Conservation (phyloP, 2,329 filamentous ascomycete genomes). For the Verticillium dahliae region DNA sequence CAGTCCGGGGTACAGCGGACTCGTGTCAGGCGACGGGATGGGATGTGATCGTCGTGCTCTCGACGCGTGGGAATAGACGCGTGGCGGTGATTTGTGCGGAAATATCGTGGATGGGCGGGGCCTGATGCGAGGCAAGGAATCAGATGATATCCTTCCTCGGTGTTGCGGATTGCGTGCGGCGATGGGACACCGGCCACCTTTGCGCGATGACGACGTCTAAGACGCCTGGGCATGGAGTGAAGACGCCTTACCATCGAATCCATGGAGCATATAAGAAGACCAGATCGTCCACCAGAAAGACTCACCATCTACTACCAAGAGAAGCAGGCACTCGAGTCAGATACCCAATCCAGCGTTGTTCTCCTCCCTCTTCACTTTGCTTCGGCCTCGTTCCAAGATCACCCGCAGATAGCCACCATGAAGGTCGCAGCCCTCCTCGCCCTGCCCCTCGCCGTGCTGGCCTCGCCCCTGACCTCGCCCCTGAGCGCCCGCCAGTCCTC, state of each 20-base stretch:
- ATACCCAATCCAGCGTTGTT: background rate
- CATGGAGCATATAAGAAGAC: too few relatives aligned
- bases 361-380: background rate
- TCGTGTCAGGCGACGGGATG: background rate
- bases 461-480: background rate
- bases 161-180: background rate
- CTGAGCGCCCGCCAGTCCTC: conserved; percentile 10
- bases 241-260: too few relatives aligned
- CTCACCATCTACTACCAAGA: background rate
- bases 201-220: background rate
- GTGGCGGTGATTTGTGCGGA: background rate
- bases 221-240: background rate
- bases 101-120: background rate
- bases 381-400: background rate
- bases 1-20: background rate
- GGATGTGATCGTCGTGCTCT: background rate
- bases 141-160: background rate
- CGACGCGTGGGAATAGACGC: background rate
- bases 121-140: background rate
- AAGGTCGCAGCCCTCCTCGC: background rate
- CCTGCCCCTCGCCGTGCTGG: background rate
- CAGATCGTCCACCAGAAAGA: too few relatives aligned
- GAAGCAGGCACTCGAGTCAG: background rate
- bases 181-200: background rate
- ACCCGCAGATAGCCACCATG: background rate